A percentile compares a stretch with the other conserved stretches of the same genome.
These are phyloP conservation scores for Digitaria exilis DNA, from an alignment of 202 grass and related monocot genomes.

Conservation along the genomic window DNA sequence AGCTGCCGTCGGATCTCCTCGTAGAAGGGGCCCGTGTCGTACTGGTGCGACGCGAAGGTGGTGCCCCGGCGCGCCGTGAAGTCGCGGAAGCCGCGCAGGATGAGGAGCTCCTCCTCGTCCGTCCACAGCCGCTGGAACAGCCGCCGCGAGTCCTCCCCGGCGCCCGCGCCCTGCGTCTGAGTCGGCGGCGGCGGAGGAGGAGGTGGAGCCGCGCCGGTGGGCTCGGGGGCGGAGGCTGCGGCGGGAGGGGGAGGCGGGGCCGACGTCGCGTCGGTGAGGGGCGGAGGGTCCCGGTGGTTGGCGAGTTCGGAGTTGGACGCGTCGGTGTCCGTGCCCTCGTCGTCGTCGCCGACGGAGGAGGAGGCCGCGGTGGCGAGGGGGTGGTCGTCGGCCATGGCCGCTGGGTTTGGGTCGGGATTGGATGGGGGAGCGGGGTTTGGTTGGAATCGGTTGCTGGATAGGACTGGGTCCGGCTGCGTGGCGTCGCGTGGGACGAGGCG, in stretches of 20 bases:
- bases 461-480: conserved; percentile 30
- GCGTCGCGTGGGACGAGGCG: background rate
- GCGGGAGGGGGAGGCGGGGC: background rate
- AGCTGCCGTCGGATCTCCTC: conserved; percentile 81
- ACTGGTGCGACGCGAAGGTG: conserved; percentile 95
- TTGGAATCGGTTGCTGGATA: conserved; percentile 28
- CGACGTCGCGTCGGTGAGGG: conserved; percentile 7
- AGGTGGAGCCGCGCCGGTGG: background rate
- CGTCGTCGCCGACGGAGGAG: conserved; percentile 47
- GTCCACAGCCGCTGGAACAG: conserved; percentile 97
- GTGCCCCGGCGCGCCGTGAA: conserved; percentile 93
- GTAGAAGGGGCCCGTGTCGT: conserved; percentile 95
- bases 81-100: conserved; percentile 77
- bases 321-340: conserved; percentile 60
- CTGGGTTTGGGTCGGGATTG: conserved; percentile 24
- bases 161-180: background rate
- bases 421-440: conserved; percentile 40
- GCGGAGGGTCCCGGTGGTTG: background rate
- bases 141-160: conserved; percentile 68
- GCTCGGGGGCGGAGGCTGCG: background rate
- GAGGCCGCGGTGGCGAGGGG: conserved; percentile 53
- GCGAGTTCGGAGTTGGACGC: conserved; percentile 29
- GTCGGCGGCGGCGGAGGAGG: background rate
- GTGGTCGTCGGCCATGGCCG: conserved; percentile 39
- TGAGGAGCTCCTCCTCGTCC: conserved; percentile 93